A percentile compares a stretch with the other conserved stretches of the same genome.
Evolutionary conservation across 179 eudicot genomes (phyloP).

Genomic region (Silene noctiflora): DNA sequence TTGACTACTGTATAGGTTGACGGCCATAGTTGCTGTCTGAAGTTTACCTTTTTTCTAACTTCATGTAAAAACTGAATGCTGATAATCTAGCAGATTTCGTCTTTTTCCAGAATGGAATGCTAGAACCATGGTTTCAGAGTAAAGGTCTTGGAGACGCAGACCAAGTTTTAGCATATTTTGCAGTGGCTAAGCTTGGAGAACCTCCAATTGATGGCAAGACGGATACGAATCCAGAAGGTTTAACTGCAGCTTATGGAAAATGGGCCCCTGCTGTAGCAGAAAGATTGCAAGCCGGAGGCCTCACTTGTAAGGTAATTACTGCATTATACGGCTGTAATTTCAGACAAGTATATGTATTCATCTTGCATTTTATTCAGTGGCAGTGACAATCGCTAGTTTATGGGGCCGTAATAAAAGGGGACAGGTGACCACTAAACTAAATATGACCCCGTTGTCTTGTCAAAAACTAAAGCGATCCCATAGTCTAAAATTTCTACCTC

Average conservation of each 20-base stretch:
- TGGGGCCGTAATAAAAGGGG: too few species aligned
- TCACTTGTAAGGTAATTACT: conserved; percentile 75
- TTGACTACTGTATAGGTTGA: neutral
- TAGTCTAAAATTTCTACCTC: too few species aligned
- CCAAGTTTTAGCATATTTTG: conserved; percentile 96
- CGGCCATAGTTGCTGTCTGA: neutral
- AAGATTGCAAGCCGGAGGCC: conserved; percentile 81
- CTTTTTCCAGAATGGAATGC: conserved; percentile 99
- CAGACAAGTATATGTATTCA: neutral
- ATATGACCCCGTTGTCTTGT: too few species aligned
- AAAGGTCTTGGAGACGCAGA: conserved; percentile 78
- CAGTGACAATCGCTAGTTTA: neutral
- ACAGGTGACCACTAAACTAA: too few species aligned
- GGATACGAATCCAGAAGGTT: conserved; percentile 90
- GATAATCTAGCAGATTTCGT: conserved; percentile 96
- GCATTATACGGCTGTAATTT: neutral
- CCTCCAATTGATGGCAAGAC: conserved; percentile 93
- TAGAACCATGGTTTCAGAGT: conserved; percentile 91
- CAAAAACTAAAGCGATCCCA: too few species aligned
- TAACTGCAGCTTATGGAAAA: conserved; percentile 92
- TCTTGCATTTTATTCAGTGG: neutral
- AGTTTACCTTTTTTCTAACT: neutral
- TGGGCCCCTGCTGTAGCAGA: conserved; percentile 90
- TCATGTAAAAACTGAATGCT: conserved; percentile 24
- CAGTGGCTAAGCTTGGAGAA: conserved; percentile 88